phyloP scores from a whole-genome alignment of 495 filamentous ascomycete species.

The Hyphodiscus hymeniophilus region DNA sequence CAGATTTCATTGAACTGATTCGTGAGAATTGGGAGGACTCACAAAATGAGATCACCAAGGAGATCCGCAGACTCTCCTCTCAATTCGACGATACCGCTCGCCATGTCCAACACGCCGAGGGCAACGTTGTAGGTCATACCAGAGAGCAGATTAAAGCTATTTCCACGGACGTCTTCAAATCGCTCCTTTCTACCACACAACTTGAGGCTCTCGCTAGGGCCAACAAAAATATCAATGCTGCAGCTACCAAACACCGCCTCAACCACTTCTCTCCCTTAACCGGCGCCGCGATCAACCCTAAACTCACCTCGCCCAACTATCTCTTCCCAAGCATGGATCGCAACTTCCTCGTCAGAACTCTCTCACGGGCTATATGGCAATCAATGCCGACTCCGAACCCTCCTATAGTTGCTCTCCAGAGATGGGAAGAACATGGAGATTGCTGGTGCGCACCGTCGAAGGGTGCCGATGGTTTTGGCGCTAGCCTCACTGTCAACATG shows the following conservation, averaged over 20 bases:
- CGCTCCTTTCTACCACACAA: slow-evolving; percentile 27
- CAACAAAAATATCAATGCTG: slow-evolving; percentile 9
- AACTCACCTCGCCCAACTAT: slow-evolving; percentile 14
- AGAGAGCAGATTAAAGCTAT: slow-evolving; percentile 24
- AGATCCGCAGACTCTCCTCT: slow-evolving; percentile 18
- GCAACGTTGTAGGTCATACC: not conserved
- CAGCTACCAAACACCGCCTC: slow-evolving; percentile 3
- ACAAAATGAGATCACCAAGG: slow-evolving; percentile 21
- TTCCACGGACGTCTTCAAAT: slow-evolving; percentile 22
- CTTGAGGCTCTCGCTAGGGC: slow-evolving; percentile 24
- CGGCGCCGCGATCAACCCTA: slow-evolving; percentile 16
- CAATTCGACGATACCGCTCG: slow-evolving; percentile 13
- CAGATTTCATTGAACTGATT: slow-evolving; percentile 17
- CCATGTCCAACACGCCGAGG: slow-evolving; percentile 7
- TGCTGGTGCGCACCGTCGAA: slow-evolving; percentile 54
- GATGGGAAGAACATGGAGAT: slow-evolving; percentile 54
- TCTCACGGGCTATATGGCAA: not conserved
- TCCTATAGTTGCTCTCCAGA: slow-evolving; percentile 37
- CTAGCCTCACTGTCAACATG: slow-evolving; percentile 37
- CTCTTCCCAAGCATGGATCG: slow-evolving; percentile 13
- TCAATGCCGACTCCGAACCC: slow-evolving; percentile 16
- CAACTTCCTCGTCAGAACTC: not conserved
- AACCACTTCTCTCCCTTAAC: slow-evolving; percentile 20
- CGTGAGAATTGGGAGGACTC: slow-evolving; percentile 17
- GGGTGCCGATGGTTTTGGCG: slow-evolving; percentile 18